Base-by-base conservation (phyloP, 169 alveolate species). In the Babesia sp. region DNA sequence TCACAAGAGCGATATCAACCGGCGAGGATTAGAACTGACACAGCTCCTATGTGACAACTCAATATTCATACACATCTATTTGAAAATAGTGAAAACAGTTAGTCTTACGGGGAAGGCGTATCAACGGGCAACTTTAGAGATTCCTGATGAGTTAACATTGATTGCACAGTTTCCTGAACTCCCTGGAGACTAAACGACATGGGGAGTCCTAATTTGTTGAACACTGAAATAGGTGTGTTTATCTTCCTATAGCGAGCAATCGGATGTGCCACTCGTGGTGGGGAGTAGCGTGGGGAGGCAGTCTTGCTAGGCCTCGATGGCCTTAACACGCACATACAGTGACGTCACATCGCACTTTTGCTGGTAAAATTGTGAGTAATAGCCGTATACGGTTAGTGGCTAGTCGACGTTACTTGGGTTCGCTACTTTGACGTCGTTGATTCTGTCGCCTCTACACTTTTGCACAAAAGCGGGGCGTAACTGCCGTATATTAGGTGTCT, bases 211-310 rank as follows among this genome's bases (percentile, higher is more conserved):
- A n/a, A n/a, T n/a, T 41, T 41, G 16, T 41, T 12, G 16, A 41
- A 11, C 50, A 41, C 50, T 16, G 16, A 16, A 41, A 11, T 41
- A 11, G 11, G 16, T 41, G 50, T 41, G 22, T 16, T 12, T 41
- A 14, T 9, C 18, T 18, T 48, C 28, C 56, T 18, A 18, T 48
- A 20, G 26, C 18, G 20, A 48, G 26, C 18, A 48, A 9, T 18
- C 20, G 7, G 20, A 31, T 12, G 11, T 20, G 57, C 28, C 51
- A 8, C 6, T 7, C 53, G 24, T 34, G 73, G 60, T 63, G 74
- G 74, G 74, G 74, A 64, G 37, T 2, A 0, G 74, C 18, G 74
- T 64, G 74, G 74, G 74, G 74, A 64, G 54, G 59, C 22, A 36
- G 39, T 31, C 22, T 34, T 1, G 50, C 44, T 39, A 48, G 34